Base-by-base conservation (phyloP, 139 green algal genomes). In the Chlorella vulgaris region DNA sequence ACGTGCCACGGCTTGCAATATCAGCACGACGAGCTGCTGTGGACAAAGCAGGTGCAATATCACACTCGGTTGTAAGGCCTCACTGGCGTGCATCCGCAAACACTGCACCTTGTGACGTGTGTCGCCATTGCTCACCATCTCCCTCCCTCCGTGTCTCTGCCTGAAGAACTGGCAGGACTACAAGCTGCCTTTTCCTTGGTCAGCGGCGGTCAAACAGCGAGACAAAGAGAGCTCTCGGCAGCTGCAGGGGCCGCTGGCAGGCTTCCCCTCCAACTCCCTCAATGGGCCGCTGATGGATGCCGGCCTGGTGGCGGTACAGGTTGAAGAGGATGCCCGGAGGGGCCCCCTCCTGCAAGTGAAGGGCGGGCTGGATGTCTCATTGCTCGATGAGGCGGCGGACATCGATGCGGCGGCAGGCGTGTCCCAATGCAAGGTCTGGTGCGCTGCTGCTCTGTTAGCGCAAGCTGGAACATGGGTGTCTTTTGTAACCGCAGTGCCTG, bases 11-110 rank as follows among this genome's bases (percentile, higher is more conserved):
- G 38, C 58, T 13, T 83, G 10, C 65, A 74, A 4, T 83, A 83
- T 47, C 47, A 76, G 8, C 36, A 83, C 28, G 77, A 83, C 15
- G 77, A 83, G 50, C 77, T 77, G 35, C 66, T 83, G 38, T 83
- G 77, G 77, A 83, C 67, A 33, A 83, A 83, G 77, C 50, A 63
- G 69, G 19, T 65, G 47, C 10, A 15, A 15, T 24, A 65, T 28
- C 5, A 28, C 55, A n/a, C 22, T n/a, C n/a, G n/a, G n/a, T n/a
- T n/a, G n/a, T n/a, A n/a, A n/a, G n/a, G n/a, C n/a, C n/a, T n/a
- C n/a, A n/a, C n/a, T n/a, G n/a, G n/a, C n/a, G n/a, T n/a, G n/a
- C n/a, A n/a, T n/a, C 47, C 47, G 47, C 47, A 58, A 24, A 15
- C 47, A 58, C 47, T 58, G 47, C 47, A 58, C 13, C n/a, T n/a